Evolutionary conservation across 2,329 filamentous ascomycete species (phyloP), one percentile per base, ranked within the genome.

Genomic region (Beauveria sp.): DNA sequence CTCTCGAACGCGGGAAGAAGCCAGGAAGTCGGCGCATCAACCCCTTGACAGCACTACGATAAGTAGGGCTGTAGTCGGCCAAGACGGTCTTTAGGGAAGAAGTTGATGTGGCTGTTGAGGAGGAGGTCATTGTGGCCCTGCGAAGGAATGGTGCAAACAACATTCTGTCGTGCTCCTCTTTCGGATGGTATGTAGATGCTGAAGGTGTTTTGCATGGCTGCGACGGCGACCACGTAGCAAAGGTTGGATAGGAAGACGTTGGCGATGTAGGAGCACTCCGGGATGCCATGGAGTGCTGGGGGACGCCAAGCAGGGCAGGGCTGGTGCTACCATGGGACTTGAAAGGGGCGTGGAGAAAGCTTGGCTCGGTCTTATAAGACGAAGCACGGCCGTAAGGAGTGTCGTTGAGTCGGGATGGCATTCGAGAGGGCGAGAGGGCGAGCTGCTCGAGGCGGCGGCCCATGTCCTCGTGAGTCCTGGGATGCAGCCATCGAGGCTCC

Each of bases 401-500:
- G 18, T 31, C 34, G 34, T 48, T 43, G 1, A 24, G 43, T 5
- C 16, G 28, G 28, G 43, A 58, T 3, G 55, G 49, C 45, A 58
- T 50, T 40, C 20, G 43, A 26, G 48, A 59, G 22, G 48, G 64
- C 5, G 79, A 79, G 20, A 71, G 71, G 20, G 73, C 69, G 4
- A 82, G 72, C 63, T 77, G 74, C n/a, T 71, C 71, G 55, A 84
- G 75, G 31, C 82, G 80, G 38, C 77, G 75, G 50, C 73, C 73
- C 77, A 84, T 83, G 57, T 85, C 82, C 20, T 76, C 74, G 12
- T 77, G 73, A 42, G 74, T 77, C 63, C 77, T 78, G 1, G 83
- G 82, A 22, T 81, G 79, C 55, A 85, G 74, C 77, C 83, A 84
- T 68, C 83, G 77, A 34, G 83, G 81, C 43, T 86, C 81, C 64